Evolutionary conservation across 768 basidiomycete species (phyloP), one percentile per base, ranked within the genome.

Genomic region (Nidula microcarpa): DNA sequence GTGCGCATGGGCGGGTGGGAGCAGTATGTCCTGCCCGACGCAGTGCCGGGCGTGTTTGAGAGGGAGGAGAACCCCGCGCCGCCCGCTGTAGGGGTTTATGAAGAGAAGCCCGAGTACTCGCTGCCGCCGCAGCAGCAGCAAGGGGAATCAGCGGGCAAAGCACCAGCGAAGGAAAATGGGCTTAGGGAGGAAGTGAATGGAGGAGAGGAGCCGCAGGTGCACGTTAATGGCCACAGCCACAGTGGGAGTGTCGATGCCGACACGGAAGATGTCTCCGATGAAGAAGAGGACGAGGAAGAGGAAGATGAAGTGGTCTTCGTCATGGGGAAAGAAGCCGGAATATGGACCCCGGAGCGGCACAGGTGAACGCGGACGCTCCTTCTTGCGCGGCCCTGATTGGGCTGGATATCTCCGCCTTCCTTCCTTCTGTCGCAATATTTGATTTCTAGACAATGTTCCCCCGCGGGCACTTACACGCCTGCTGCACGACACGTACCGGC

Each of bases 261-360:
- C 18, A 71, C 75, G 7, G 77, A 81, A 16, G 77, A 75, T 2
- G 80, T 81, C 0, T 77, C 16, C 4, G 46, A 75, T 1, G 65
- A 53, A 5, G 73, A 70, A 33, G 74, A 69, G 10, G 79, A 84
- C 2, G 83, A 86, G 8, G 85, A 86, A 2, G 85, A 85, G 1
- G 86, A 87, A n/a, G 86, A 87, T 33, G 85, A 87, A 39, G 78
- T 88, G n/a, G 85, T 80, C n/a, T 85, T 88, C 57, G 86, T 88
- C 37, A 78, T 88, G 64, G 80, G 79, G 41, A 65, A 74, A 54
- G 76, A 75, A 53, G 69, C 69, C n/a, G 71, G 68, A 58, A 59
- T 58, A 44, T 70, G 68, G 65, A 61, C 62, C 49, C 68, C 67
- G 47, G 68, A 72, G 56, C 68, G 61, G 33, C 45, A 23, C n/a